Percentiles rank a stretch among this genome's conserved stretches.
phyloP scores from a whole-genome alignment of 257 asterid genomes.

The Scutellaria barbata region DNA sequence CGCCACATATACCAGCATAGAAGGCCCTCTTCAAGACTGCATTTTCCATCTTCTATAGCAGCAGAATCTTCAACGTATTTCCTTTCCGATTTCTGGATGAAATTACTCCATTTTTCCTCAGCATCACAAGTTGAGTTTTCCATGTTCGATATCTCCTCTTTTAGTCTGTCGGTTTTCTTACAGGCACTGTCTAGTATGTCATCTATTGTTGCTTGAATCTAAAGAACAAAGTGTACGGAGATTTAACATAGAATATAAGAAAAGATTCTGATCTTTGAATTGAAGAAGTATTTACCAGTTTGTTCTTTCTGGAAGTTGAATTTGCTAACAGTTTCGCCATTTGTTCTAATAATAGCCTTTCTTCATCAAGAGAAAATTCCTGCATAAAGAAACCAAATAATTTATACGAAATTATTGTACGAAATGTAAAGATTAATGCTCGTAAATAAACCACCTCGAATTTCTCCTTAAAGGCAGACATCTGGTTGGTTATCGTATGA shows the following conservation, averaged over 20 bases:
- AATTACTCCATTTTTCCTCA: conserved; percentile 44
- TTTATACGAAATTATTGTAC: neutral
- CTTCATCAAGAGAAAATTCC: conserved; percentile 60
- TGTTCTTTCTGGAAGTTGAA: conserved; percentile 54
- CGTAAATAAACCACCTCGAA: conserved; percentile 46
- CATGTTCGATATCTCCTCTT: conserved; percentile 42
- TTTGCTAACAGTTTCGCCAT: conserved; percentile 51
- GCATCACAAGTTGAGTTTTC: conserved; percentile 39
- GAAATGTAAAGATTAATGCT: neutral
- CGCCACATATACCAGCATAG: conserved; percentile 40
- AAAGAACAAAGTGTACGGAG: conserved; percentile 10
- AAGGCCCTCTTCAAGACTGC: conserved; percentile 43
- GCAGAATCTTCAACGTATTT: conserved; percentile 39
- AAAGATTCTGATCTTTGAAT: neutral
- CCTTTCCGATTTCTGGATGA: conserved; percentile 39
- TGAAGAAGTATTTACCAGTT: conserved; percentile 40
- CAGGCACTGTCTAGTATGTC: conserved; percentile 42
- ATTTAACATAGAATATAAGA: neutral
- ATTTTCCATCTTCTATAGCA: conserved; percentile 38
- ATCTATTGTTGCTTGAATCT: conserved; percentile 51
- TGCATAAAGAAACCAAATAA: conserved; percentile 28
- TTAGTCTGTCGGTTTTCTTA: conserved; percentile 37
- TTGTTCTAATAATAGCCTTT: conserved; percentile 50
- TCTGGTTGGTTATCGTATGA: conserved; percentile 44
- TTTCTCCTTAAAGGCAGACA: conserved; percentile 45